Evolutionary conservation across 495 filamentous ascomycete genomes (phyloP), one percentile per base, ranked within the genome.

Genomic region (Penicillium ochrochloron): DNA sequence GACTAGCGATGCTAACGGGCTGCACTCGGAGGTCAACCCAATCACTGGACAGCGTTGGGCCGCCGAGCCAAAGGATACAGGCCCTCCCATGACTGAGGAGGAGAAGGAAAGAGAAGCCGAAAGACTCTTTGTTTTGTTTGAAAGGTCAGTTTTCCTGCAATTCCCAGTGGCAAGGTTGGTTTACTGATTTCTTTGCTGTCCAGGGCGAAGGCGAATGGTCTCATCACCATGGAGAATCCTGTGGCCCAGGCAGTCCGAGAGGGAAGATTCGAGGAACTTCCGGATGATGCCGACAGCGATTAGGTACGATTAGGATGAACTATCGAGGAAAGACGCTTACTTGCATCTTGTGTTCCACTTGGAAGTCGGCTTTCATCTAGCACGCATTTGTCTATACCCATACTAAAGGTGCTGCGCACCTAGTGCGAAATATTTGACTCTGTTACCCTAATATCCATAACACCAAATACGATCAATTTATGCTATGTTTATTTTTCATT

Each of bases 41-140:
- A 86, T 99, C 29, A 98, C 95, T 4, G 95, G 95, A 0, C 95
- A 99, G 75, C 85, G 88, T 57, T 74, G 90, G 68, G 88, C 92
- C 61, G 83, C 82, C 27, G 94, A 96, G 74, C 82, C 81, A 15
- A 58, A 75, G 52, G 76, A 82, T 10, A 75, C 85, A 5, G 76
- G 79, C 10, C 85, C 85, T 2, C 84, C 88, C 21, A 98, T 99
- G 95, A 94, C 90, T 7, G 80, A 88, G 35, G 95, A 91, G 63
- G 94, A 99, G 82, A 97, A 90, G 75, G 92, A 97, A 71, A 82
- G 92, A 50, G 95, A 99, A 74, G 95, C 95, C 0, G 95, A 99
- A 75, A 88, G 85, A 68, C 78, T 99, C 0, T 97, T 98, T 78
- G 92, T 98, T 15, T 81, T 99, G 17, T 99, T 99, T 76, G 94